Percentiles rank a stretch among this genome's conserved stretches.
Conservation (phyloP, 2,329 filamentous ascomycete species). For the Ophiostoma sp. region DNA sequence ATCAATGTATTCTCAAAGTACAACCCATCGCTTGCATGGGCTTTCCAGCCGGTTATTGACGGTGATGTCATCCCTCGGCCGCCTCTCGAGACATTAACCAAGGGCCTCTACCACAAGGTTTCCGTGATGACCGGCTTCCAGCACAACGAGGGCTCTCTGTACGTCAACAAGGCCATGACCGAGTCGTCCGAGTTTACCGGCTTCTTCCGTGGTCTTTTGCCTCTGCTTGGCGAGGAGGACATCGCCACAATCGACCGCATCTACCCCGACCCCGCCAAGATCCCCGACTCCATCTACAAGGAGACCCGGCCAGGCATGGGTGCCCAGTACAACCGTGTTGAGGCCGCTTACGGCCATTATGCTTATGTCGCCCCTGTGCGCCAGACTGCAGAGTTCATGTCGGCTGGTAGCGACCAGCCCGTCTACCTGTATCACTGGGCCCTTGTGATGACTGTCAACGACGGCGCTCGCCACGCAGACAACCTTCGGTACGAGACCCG, state of each 20-base stretch:
- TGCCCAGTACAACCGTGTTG: conserved; percentile 49
- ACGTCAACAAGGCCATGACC: conserved; percentile 38
- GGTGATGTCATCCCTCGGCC: conserved; percentile 31
- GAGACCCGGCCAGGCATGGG: conserved; percentile 35
- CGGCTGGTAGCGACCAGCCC: conserved; percentile 33
- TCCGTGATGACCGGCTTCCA: conserved; percentile 43
- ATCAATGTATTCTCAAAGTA: conserved; percentile 35
- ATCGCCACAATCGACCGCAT: conserved; percentile 36
- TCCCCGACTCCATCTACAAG: conserved; percentile 35
- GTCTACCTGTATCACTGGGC: conserved; percentile 54
- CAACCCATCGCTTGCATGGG: conserved; percentile 37
- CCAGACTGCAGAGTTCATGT: conserved; percentile 42
- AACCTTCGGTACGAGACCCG: conserved; percentile 46
- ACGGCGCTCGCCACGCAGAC: conserved; percentile 45
- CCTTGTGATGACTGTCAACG: conserved; percentile 39
- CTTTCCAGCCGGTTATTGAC: conserved; percentile 53
- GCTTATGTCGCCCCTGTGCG: conserved; percentile 48
- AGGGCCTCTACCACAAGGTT: conserved; percentile 32
- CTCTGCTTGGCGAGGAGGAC: conserved; percentile 36
- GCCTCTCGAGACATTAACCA: conserved; percentile 30
- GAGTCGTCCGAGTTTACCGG: conserved; percentile 34
- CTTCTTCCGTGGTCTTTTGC: conserved; percentile 40
- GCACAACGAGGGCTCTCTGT: conserved; percentile 41
- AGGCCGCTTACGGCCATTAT: conserved; percentile 51
- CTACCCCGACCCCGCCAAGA: conserved; percentile 39